A percentile compares a stretch with the other conserved stretches of the same genome.
These are phyloP conservation scores for Cymodocea nodosa DNA, from an alignment of 116 monocot species.

Conservation along the genomic window DNA sequence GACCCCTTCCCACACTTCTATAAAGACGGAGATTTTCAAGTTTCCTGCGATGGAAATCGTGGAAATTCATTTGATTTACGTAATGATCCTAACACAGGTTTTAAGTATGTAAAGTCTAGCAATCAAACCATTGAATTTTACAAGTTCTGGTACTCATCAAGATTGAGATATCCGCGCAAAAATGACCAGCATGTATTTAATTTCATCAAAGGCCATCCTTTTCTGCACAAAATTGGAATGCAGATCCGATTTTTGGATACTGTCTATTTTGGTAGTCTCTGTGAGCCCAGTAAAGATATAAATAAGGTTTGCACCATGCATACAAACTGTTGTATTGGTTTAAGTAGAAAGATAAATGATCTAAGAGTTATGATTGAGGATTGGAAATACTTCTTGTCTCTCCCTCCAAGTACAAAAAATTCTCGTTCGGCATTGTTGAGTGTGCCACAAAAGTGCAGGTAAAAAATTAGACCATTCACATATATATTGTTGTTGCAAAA, in stretches of 20 bases:
- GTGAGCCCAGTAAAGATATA: conserved; percentile 8
- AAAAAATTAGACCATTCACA: background rate
- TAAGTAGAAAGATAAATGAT: background rate
- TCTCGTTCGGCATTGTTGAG: background rate
- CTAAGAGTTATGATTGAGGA: conserved; percentile 8
- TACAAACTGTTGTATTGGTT: conserved; percentile 14
- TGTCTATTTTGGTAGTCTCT: conserved; percentile 6
- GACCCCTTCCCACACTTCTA: conserved; percentile 1
- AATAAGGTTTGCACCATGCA: conserved; percentile 15
- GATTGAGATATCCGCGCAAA: background rate
- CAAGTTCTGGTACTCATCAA: conserved; percentile 10
- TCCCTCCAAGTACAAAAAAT: background rate
- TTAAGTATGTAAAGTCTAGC: conserved; percentile 4
- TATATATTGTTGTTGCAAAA: too few relatives aligned
- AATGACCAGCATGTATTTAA: conserved; percentile 14
- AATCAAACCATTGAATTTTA: conserved; percentile 8
- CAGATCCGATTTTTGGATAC: conserved; percentile 5
- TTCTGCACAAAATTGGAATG: background rate
- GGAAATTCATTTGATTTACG: background rate
- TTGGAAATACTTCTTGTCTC: background rate
- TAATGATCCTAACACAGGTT: conserved; percentile 4
- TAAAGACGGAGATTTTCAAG: background rate
- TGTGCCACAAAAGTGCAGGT: conserved; percentile 11
- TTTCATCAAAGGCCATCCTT: background rate
- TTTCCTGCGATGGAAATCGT: conserved; percentile 5